These are phyloP conservation scores for Emergomyces africanus DNA, from an alignment of 2,329 filamentous ascomycete species.

Conservation along the genomic window DNA sequence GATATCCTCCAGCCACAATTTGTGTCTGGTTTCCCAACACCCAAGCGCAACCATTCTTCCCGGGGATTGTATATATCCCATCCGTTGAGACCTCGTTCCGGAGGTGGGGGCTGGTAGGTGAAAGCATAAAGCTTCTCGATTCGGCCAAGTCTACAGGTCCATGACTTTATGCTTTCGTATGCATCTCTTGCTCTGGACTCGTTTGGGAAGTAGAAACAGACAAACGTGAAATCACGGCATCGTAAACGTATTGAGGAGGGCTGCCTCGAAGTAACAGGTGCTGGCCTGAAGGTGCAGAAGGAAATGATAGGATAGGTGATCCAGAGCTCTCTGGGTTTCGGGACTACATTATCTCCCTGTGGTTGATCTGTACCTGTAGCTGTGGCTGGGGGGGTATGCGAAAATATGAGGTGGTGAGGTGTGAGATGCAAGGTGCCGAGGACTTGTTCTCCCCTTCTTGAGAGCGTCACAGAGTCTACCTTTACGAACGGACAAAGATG, in stretches of 20 bases:
- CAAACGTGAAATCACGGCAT: conserved; percentile 86
- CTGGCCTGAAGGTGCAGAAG: conserved; percentile 64
- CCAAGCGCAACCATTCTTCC: conserved; percentile 76
- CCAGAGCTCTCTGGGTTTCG: conserved; percentile 61
- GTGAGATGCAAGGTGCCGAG: conserved; percentile 50
- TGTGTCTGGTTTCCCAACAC: conserved; percentile 68
- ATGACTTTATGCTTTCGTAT: conserved; percentile 70
- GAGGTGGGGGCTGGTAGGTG: conserved; percentile 59
- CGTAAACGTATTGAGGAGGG: conserved; percentile 74
- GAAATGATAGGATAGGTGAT: conserved; percentile 89
- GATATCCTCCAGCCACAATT: conserved; percentile 81
- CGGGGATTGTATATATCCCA: conserved; percentile 78
- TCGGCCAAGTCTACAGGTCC: conserved; percentile 68
- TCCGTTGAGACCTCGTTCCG: conserved; percentile 62
- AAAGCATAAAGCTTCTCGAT: conserved; percentile 91
- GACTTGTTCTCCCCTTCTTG: conserved; percentile 43
- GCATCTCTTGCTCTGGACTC: conserved; percentile 66
- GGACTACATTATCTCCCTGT: conserved; percentile 23
- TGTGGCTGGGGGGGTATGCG: conserved; percentile 36
- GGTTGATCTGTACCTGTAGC: conserved; percentile 21
- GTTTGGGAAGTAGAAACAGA: conserved; percentile 75
- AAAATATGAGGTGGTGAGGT: conserved; percentile 53
- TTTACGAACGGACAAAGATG: conserved; percentile 11
- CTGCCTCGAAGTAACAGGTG: conserved; percentile 54
- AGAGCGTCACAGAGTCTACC: conserved; percentile 46